Evolutionary conservation across 176 grass and related monocot genomes (phyloP).

Genomic region (Olyra latifolia): DNA sequence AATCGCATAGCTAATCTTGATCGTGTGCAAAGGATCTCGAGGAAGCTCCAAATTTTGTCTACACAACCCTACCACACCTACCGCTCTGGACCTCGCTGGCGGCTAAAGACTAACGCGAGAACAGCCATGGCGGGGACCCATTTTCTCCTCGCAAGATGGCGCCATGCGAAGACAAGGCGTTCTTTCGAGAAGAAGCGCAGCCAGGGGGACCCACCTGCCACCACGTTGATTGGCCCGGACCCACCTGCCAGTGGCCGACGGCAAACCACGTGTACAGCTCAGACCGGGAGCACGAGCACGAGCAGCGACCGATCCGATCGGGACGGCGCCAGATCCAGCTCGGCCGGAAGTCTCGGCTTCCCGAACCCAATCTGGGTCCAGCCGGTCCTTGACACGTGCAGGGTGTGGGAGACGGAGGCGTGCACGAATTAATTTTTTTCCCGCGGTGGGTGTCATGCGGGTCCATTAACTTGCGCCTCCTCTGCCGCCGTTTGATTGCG

Average conservation of each 20-base stretch:
- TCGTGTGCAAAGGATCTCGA: constrained; percentile 24
- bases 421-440: constrained; percentile 6
- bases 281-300: neutral
- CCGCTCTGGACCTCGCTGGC: neutral
- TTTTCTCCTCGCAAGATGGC: neutral
- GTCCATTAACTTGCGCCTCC: constrained; percentile 21
- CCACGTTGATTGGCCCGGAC: constrained; percentile 20
- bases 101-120: neutral
- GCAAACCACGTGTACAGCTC: constrained; percentile 42
- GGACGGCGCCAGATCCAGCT: constrained; percentile 37
- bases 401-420: neutral
- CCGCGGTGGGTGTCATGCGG: constrained; percentile 24
- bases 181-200: constrained; percentile 25
- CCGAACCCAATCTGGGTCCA: constrained; percentile 6
- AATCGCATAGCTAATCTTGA: neutral
- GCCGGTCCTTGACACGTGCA: constrained; percentile 19
- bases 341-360: constrained; percentile 26
- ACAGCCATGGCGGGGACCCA: neutral
- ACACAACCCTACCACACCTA: neutral
- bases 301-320: constrained; percentile 30
- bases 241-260: constrained; percentile 1
- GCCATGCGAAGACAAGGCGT: constrained; percentile 19
- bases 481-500: constrained; percentile 36
- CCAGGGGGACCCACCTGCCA: neutral
- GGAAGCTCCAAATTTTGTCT: constrained; percentile 16